These are phyloP conservation scores for Gremmenia infestans DNA, from an alignment of 2,329 filamentous ascomycete species.

Conservation along the genomic window DNA sequence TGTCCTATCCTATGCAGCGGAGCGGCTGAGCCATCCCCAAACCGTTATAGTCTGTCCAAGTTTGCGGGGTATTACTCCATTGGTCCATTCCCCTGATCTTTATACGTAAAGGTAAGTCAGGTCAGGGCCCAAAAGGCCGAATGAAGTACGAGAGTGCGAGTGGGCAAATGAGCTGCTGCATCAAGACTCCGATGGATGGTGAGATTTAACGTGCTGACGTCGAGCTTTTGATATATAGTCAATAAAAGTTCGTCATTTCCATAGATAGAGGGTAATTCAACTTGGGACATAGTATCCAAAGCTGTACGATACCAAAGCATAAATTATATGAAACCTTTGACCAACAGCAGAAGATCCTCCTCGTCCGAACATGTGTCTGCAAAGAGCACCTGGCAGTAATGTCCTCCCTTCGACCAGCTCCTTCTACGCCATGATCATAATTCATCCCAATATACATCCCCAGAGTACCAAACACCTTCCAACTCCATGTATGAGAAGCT, in stretches of 20 bases:
- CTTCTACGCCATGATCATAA: background rate
- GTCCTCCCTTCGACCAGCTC: background rate
- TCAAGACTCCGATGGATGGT: background rate
- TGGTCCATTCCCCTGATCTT: no score
- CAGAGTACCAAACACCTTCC: background rate
- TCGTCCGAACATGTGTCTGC: background rate
- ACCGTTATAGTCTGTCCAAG: background rate
- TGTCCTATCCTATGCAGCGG: background rate
- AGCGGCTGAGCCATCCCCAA: background rate
- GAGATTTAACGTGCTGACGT: background rate
- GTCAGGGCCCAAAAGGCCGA: background rate
- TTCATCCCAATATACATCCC: background rate
- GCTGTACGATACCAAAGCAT: background rate
- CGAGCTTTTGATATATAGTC: background rate
- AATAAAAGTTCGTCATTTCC: background rate
- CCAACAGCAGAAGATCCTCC: background rate
- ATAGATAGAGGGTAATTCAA: background rate
- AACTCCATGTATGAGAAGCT: background rate
- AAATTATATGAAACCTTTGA: background rate
- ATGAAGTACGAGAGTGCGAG: background rate
- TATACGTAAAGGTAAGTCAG: no score
- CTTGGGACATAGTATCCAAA: background rate
- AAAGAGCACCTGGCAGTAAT: background rate
- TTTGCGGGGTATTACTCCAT: background rate
- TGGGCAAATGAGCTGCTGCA: background rate